These are phyloP conservation scores for Malus domestica DNA, from an alignment of 306 rosid genomes.

Conservation along the genomic window DNA sequence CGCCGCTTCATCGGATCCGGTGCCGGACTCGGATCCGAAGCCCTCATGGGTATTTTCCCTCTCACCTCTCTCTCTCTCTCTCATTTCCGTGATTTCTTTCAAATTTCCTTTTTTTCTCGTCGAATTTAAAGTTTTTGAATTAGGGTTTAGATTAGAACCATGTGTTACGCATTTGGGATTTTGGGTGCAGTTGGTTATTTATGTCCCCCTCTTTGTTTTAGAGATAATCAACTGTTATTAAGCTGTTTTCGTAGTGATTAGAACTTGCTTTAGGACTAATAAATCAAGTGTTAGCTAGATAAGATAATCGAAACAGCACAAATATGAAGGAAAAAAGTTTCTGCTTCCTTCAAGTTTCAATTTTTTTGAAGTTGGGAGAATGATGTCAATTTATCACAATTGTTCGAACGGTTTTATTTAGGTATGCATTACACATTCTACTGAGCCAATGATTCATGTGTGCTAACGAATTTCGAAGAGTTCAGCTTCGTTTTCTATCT, in stretches of 20 bases:
- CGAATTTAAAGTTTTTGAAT: not conserved
- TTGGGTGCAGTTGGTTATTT: not conserved
- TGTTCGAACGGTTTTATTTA: not conserved
- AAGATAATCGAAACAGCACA: not conserved
- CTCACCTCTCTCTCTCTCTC: not conserved
- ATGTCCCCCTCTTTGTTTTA: not conserved
- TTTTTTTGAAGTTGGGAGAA: not conserved
- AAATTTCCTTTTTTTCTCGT: not conserved
- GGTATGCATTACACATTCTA: not conserved
- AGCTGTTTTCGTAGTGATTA: not conserved
- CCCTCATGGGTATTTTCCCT: constrained; percentile 65
- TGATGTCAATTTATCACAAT: not conserved
- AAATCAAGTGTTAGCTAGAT: not conserved
- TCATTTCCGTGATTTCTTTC: not conserved
- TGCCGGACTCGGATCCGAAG: constrained; percentile 90
- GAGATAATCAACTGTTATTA: not conserved
- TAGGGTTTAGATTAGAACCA: not conserved
- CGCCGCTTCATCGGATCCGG: constrained; percentile 92
- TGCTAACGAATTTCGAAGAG: not conserved
- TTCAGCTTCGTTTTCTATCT: not conserved
- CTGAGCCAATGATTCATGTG: not conserved
- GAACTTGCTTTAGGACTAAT: not conserved
- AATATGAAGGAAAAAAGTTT: not conserved
- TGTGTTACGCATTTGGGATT: not conserved
- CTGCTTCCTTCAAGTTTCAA: not conserved